Evolutionary conservation across 306 rosid species (phyloP).

Genomic region (Casuarina equisetifolia): DNA sequence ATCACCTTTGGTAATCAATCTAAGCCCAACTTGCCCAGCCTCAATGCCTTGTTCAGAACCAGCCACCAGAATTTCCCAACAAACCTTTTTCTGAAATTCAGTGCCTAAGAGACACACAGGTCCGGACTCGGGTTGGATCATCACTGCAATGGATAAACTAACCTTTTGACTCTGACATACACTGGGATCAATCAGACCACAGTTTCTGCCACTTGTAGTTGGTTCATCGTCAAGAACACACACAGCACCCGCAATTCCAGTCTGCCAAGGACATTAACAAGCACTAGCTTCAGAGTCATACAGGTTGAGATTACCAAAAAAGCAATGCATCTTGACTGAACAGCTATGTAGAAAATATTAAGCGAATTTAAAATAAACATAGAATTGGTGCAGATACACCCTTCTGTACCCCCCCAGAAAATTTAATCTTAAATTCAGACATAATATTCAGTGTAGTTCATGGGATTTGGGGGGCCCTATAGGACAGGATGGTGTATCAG

Average conservation of each 20-base stretch:
- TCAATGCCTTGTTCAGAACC: slow-evolving; percentile 99
- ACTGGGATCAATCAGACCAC: slow-evolving; percentile 77
- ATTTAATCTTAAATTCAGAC: background rate
- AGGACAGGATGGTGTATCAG: background rate
- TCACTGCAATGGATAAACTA: slow-evolving; percentile 77
- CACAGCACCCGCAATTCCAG: slow-evolving; percentile 80
- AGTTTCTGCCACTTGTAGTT: slow-evolving; percentile 82
- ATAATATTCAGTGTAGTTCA: background rate
- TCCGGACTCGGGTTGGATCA: slow-evolving; percentile 98
- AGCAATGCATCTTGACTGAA: background rate
- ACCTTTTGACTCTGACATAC: slow-evolving; percentile 82
- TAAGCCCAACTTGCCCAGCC: slow-evolving; percentile 99
- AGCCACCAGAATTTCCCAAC: slow-evolving; percentile 98
- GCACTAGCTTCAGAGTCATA: slow-evolving; percentile 24
- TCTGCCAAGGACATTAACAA: slow-evolving; percentile 57
- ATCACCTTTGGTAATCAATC: slow-evolving; percentile 96
- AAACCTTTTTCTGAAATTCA: slow-evolving; percentile 80
- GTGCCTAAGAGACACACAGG: slow-evolving; percentile 97
- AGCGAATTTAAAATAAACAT: background rate
- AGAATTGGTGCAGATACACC: background rate
- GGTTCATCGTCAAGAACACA: slow-evolving; percentile 98
- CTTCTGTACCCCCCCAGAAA: background rate
- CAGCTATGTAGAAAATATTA: background rate
- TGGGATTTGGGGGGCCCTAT: background rate
- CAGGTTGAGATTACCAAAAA: slow-evolving; percentile 10